Conservation (phyloP, 2,329 filamentous ascomycete species). For the Nemania abortiva region DNA sequence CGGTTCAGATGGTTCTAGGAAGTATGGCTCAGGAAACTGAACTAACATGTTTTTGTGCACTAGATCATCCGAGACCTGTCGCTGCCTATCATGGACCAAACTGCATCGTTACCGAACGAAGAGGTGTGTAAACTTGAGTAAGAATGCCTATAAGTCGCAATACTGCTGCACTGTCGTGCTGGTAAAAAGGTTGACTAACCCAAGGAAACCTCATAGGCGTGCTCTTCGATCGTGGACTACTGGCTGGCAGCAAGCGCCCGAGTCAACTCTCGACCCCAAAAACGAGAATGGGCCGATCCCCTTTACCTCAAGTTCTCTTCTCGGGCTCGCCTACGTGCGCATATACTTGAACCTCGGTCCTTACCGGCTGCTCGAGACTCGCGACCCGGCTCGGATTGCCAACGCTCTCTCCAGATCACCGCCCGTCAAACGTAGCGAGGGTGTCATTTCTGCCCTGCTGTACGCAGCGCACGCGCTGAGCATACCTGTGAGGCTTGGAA, state of each 20-base stretch:
- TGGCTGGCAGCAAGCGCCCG: slow-evolving; percentile 18
- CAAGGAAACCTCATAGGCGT: background rate
- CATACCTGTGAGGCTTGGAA: slow-evolving; percentile 66
- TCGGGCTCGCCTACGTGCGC: slow-evolving; percentile 18
- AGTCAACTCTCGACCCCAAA: slow-evolving; percentile 19
- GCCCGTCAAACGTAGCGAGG: slow-evolving; percentile 57
- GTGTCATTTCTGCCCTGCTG: slow-evolving; percentile 57
- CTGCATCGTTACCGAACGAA: slow-evolving; percentile 4
- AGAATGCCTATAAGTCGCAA: background rate
- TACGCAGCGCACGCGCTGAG: slow-evolving; percentile 67
- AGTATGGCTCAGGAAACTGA: too few relatives aligned
- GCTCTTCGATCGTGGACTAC: slow-evolving; percentile 20
- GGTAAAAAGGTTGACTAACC: background rate
- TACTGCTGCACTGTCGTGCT: too few relatives aligned
- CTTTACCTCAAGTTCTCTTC: slow-evolving; percentile 20
- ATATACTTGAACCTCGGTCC: slow-evolving; percentile 17
- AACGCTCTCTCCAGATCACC: slow-evolving; percentile 54
- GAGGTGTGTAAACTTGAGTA: slow-evolving; percentile 19
- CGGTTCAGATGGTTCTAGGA: too few relatives aligned
- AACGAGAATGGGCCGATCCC: slow-evolving; percentile 24
- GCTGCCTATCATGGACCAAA: slow-evolving; percentile 12
- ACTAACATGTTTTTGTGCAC: too few relatives aligned
- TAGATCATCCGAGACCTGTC: slow-evolving; percentile 16
- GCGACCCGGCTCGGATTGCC: slow-evolving; percentile 55
- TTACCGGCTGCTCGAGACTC: slow-evolving; percentile 12